Evolutionary conservation across 257 asterid species (phyloP).

Genomic region (Przewalskia tangutica): DNA sequence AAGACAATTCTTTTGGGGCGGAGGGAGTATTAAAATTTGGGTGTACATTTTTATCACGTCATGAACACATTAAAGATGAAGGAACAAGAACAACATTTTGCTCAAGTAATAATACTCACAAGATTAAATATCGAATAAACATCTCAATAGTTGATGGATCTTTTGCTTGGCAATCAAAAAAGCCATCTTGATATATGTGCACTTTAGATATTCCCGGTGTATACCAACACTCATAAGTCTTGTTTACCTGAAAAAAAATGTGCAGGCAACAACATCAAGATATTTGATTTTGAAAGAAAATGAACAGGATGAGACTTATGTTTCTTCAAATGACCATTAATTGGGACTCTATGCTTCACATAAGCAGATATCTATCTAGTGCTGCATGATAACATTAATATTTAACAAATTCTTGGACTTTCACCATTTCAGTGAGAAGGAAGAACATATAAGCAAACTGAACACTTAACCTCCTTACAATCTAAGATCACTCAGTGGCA

Average conservation of each 20-base stretch:
- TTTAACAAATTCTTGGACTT: not conserved
- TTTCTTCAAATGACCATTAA: not conserved
- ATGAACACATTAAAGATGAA: constrained; percentile 3
- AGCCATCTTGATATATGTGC: constrained; percentile 54
- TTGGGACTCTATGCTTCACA: not conserved
- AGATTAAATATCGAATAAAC: constrained; percentile 61
- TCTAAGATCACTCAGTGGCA: not conserved
- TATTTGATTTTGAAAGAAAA: not conserved
- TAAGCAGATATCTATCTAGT: not conserved
- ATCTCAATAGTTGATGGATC: constrained; percentile 79
- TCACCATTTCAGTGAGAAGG: not conserved
- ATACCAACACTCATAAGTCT: constrained; percentile 88
- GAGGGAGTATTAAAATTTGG: not conserved
- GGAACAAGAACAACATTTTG: not conserved
- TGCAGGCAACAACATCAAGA: constrained; percentile 8
- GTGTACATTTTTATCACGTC: not conserved
- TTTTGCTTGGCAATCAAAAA: constrained; percentile 72
- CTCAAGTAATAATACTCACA: constrained; percentile 42
- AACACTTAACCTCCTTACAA: not conserved
- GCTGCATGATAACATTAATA: not conserved
- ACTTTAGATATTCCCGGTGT: constrained; percentile 69
- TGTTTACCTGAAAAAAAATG: constrained; percentile 65
- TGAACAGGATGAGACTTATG: not conserved
- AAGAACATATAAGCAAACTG: not conserved
- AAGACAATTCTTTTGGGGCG: too few relatives aligned